Percentiles rank a stretch among this genome's conserved stretches.
Conservation (phyloP, 768 basidiomycete genomes). For the Phylloporus arenicola region DNA sequence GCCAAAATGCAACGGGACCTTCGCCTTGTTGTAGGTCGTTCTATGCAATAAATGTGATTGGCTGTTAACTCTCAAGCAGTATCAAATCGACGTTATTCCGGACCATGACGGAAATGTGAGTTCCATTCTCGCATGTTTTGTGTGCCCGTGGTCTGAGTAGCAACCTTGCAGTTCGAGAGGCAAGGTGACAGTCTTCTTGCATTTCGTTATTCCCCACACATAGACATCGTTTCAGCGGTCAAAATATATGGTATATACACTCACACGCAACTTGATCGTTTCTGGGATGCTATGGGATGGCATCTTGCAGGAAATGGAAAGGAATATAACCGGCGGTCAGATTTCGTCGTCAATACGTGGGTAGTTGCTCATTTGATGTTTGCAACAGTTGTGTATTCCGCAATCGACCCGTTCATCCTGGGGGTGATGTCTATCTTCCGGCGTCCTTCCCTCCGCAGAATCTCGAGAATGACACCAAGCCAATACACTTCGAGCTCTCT, state of each 20-base stretch:
- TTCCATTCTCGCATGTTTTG: not conserved
- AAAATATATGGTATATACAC: conserved; percentile 49
- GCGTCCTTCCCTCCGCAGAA: conserved; percentile 46
- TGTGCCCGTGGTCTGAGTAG: not conserved
- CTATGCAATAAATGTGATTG: not conserved
- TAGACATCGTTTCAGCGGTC: conserved; percentile 30
- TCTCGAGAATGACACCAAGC: conserved; percentile 12
- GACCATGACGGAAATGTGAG: conserved; percentile 33
- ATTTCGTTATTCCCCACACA: not conserved
- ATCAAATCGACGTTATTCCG: conserved; percentile 44
- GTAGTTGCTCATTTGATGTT: not conserved
- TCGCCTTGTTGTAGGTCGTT: conserved; percentile 42
- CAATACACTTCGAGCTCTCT: conserved; percentile 29
- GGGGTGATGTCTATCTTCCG: conserved; percentile 44
- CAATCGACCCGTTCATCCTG: conserved; percentile 28
- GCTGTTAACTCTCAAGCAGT: conserved; percentile 8
- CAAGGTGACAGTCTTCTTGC: conserved; percentile 29
- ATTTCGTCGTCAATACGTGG: not conserved
- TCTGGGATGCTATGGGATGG: conserved; percentile 38
- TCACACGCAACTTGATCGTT: conserved; percentile 38
- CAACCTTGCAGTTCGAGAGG: conserved; percentile 29
- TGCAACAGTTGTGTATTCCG: conserved; percentile 43
- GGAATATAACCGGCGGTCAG: conserved; percentile 50
- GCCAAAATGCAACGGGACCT: conserved; percentile 59
- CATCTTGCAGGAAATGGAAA: conserved; percentile 41